A percentile compares a stretch with the other conserved stretches of the same genome.
Evolutionary conservation across 306 rosid species (phyloP).

Genomic region (Acacia acuminata): DNA sequence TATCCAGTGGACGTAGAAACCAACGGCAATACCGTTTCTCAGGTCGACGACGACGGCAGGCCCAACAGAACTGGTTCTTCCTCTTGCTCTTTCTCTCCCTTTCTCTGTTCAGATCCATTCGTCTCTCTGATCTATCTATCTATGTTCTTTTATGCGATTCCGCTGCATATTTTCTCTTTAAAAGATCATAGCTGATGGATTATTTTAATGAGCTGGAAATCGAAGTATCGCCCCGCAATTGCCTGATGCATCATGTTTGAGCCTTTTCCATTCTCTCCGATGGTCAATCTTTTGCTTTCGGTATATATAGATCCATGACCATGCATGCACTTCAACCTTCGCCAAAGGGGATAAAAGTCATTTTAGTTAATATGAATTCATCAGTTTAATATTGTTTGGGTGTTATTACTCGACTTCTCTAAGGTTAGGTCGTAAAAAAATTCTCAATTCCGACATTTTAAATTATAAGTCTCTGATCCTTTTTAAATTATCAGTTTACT

Average conservation of each 20-base stretch:
- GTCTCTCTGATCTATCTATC: no score
- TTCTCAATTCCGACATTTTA: neutral
- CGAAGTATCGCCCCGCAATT: neutral
- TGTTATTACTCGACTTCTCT: no score
- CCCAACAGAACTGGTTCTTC: slow-evolving; percentile 32
- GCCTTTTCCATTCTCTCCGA: neutral
- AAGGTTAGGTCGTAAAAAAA: no score
- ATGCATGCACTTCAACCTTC: neutral
- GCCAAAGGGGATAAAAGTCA: neutral
- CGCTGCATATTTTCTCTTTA: neutral
- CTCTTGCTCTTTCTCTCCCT: neutral
- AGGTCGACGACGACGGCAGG: slow-evolving; percentile 34
- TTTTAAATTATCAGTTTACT: no score
- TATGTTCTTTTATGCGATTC: no score
- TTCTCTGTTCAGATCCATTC: no score
- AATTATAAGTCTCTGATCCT: no score
- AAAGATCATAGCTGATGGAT: neutral
- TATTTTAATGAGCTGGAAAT: neutral
- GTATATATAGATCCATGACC: neutral
- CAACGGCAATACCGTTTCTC: neutral
- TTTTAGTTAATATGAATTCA: neutral
- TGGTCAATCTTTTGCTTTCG: neutral
- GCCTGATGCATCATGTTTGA: neutral
- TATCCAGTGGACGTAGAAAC: slow-evolving; percentile 2
- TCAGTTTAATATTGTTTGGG: no score